Evolutionary conservation across 371 early-diverging fungal genomes (phyloP).

Genomic region (Apophysomyces variabilis): DNA sequence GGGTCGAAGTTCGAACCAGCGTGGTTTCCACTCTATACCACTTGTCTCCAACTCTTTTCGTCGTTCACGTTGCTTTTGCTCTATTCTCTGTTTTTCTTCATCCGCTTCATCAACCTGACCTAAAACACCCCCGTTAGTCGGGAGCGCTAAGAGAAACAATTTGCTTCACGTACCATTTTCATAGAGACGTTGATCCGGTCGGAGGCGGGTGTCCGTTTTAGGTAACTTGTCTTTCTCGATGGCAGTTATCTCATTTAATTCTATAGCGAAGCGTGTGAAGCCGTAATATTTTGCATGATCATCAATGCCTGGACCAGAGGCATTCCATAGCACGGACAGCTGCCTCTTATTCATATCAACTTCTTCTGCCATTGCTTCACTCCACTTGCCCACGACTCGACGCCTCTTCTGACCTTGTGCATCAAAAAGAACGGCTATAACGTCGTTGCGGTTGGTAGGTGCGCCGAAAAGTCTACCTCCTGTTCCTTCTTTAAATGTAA

Average conservation of each 20-base stretch:
- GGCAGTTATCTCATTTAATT: conserved; percentile 80
- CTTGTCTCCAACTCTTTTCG: conserved; percentile 68
- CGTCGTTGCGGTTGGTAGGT: conserved; percentile 65
- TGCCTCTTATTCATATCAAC: conserved; percentile 51
- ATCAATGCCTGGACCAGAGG: conserved; percentile 62
- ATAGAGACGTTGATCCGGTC: conserved; percentile 87
- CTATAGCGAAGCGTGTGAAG: conserved; percentile 83
- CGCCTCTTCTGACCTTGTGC: conserved; percentile 51
- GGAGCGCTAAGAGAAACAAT: background rate
- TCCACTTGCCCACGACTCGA: conserved; percentile 68
- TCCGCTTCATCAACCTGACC: conserved; percentile 77
- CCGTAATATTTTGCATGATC: conserved; percentile 82
- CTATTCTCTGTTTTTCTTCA: conserved; percentile 80
- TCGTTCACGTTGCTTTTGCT: conserved; percentile 83
- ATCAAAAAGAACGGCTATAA: conserved; percentile 63
- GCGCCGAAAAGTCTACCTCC: conserved; percentile 65
- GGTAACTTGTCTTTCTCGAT: conserved; percentile 69
- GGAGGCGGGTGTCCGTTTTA: conserved; percentile 88
- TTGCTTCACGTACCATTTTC: conserved; percentile 64
- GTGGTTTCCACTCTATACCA: conserved; percentile 66
- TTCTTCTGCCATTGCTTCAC: conserved; percentile 56
- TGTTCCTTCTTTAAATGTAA: conserved; percentile 68
- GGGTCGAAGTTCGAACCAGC: conserved; percentile 70
- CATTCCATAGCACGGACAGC: conserved; percentile 81
- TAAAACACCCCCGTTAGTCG: background rate